A percentile compares a stretch with the other conserved stretches of the same genome.
Conservation (phyloP, 2,329 filamentous ascomycete genomes). For the Xylaria sp. region DNA sequence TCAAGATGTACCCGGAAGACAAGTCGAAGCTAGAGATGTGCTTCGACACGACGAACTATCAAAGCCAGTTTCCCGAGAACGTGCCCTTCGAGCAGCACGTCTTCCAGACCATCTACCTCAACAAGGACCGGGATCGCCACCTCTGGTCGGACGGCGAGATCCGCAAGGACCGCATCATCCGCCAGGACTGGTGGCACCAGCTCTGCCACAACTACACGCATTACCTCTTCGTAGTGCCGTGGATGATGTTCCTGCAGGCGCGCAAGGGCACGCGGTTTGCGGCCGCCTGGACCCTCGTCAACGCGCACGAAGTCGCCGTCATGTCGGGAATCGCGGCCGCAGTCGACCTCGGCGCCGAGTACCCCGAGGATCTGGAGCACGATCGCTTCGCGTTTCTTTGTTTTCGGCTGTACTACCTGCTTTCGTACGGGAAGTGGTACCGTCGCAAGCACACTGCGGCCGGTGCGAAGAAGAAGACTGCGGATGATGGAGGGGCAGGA, state of each 20-base stretch:
- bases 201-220: conserved; percentile 69
- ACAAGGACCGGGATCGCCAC: conserved; percentile 64
- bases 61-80: conserved; percentile 68
- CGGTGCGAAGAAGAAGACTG: conserved; percentile 44
- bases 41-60: conserved; percentile 66
- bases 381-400: conserved; percentile 69
- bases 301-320: conserved; percentile 74
- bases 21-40: conserved; percentile 66
- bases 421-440: conserved; percentile 72
- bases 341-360: conserved; percentile 72
- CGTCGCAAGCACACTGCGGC: conserved; percentile 50
- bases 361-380: conserved; percentile 71
- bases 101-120: conserved; percentile 65
- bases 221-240: conserved; percentile 70
- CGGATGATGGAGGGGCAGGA: conserved; percentile 50
- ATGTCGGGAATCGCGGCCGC: conserved; percentile 76
- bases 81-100: conserved; percentile 54
- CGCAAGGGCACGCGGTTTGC: conserved; percentile 70
- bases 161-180: conserved; percentile 63
- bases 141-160: conserved; percentile 67
- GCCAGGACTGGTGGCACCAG: conserved; percentile 71
- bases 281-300: conserved; percentile 73
- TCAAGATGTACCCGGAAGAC: conserved; percentile 64
- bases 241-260: conserved; percentile 74
- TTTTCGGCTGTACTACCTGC: conserved; percentile 70